phyloP scores from a whole-genome alignment of 2,329 filamentous ascomycete species.

The Orbilia ellipsospora region DNA sequence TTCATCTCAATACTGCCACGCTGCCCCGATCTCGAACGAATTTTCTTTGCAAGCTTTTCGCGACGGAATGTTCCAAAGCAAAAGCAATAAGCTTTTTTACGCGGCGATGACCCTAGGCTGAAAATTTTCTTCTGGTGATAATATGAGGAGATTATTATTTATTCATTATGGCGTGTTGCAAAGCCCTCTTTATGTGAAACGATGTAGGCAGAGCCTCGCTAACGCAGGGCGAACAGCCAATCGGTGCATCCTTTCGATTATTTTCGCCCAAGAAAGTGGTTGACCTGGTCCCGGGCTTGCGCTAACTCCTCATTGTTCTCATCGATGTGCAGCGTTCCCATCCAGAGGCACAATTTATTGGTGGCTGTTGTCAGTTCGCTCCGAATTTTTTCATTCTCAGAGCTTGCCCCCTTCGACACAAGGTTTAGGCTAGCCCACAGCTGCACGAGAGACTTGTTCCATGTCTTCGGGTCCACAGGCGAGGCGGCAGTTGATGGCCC shows the following conservation, averaged over 20 bases:
- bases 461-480: constrained; percentile 56
- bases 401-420: constrained; percentile 54
- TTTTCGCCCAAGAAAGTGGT: constrained; percentile 53
- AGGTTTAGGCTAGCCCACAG: constrained; percentile 53
- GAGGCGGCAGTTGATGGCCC: constrained; percentile 53
- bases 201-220: constrained; percentile 50
- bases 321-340: constrained; percentile 46
- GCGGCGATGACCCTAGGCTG: constrained; percentile 33
- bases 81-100: constrained; percentile 46
- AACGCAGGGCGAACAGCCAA: constrained; percentile 54
- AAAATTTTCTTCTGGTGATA: constrained; percentile 44
- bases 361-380: constrained; percentile 50
- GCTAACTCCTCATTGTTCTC: constrained; percentile 42
- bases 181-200: constrained; percentile 46
- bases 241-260: constrained; percentile 47
- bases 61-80: constrained; percentile 27
- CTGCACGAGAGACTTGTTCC: constrained; percentile 54
- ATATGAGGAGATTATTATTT: constrained; percentile 50
- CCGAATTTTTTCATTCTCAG: constrained; percentile 56
- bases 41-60: constrained; percentile 9
- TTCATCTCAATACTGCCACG: background rate
- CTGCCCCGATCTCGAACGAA: constrained; percentile 44
- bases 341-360: constrained; percentile 52
- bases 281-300: constrained; percentile 48
- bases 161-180: constrained; percentile 54